Evolutionary conservation across 129 eudicot genomes (phyloP), one percentile per base, ranked within the genome.

Genomic region (Escallonia rubra): DNA sequence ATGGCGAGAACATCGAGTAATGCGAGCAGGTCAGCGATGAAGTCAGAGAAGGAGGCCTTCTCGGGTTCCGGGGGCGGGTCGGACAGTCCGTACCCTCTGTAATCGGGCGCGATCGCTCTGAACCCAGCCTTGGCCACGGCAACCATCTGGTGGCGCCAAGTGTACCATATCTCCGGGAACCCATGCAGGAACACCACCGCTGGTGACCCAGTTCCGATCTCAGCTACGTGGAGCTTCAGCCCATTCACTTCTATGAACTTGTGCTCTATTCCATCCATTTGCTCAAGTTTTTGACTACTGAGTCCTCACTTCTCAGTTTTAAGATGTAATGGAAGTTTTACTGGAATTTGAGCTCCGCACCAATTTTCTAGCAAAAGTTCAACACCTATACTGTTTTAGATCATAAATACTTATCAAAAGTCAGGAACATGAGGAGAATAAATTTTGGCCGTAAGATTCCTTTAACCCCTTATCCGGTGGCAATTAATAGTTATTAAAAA

Each of bases 81-180:
- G 42, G 61, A 60, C 6, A 60, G 47, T 41, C 64, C 64, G 64
- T 60, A 60, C 10, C 64, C 64, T 10, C 64, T 6, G 23, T 4
- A 60, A 60, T 60, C 64, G 64, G 48, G 46, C 0, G 47, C 64
- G 10, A 60, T 40, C 8, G 64, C 64, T 60, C 47, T 60, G 46
- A 40, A 60, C 44, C 64, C 64, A 16, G 64, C 64, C 16, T 60
- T 23, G n/a, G 64, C 64, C 16, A 60, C 64, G 46, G 64, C 64
- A 60, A 60, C 11, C 64, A 60, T 60, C 10, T 60, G 64, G 64
- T 60, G 62, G 12, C 62, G 41, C 62, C 62, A 58, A 3, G 62
- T 16, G 62, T 58, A 58, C 62, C 62, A 58, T 60, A 60, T 60
- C 15, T 60, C 64, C 6, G 64, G 64, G 8, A 60, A 60, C 11